These are phyloP conservation scores for Agrocybe praecox DNA, from an alignment of 768 basidiomycete species.

Conservation along the genomic window DNA sequence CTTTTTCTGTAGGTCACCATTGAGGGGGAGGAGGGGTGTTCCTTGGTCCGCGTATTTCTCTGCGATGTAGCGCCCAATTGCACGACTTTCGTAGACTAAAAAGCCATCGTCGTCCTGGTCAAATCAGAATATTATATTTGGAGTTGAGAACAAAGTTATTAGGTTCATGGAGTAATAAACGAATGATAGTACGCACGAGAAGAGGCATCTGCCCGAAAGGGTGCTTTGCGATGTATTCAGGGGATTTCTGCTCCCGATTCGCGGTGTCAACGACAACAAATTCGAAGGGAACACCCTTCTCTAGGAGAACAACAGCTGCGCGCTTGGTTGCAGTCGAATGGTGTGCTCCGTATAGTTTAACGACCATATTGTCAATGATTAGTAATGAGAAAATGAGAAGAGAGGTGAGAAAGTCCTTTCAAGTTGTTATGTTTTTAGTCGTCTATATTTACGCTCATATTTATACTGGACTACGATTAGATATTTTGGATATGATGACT, in stretches of 20 bases:
- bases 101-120: constrained; percentile 64
- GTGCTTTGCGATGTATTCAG: constrained; percentile 48
- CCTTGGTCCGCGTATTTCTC: constrained; percentile 57
- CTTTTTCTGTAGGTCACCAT: constrained; percentile 28
- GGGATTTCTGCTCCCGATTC: constrained; percentile 46
- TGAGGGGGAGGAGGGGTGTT: constrained; percentile 48
- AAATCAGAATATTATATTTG: constrained; percentile 10
- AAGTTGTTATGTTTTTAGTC: no score
- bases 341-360: constrained; percentile 44
- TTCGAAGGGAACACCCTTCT: constrained; percentile 59
- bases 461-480: no score
- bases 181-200: constrained; percentile 33
- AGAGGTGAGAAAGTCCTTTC: no score
- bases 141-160: constrained; percentile 34
- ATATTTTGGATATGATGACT: no score
- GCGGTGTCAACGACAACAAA: constrained; percentile 43
- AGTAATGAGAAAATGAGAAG: neutral
- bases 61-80: constrained; percentile 61
- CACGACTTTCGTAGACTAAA: constrained; percentile 64
- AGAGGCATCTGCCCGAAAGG: constrained; percentile 68
- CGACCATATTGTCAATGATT: constrained; percentile 33
- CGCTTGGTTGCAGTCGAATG: constrained; percentile 49
- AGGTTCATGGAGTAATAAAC: neutral
- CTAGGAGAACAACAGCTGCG: constrained; percentile 51
- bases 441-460: no score